A percentile compares a stretch with the other conserved stretches of the same genome.
Evolutionary conservation across 371 early-diverging fungal genomes (phyloP).

Genomic region (Vairimorpha necatrix): DNA sequence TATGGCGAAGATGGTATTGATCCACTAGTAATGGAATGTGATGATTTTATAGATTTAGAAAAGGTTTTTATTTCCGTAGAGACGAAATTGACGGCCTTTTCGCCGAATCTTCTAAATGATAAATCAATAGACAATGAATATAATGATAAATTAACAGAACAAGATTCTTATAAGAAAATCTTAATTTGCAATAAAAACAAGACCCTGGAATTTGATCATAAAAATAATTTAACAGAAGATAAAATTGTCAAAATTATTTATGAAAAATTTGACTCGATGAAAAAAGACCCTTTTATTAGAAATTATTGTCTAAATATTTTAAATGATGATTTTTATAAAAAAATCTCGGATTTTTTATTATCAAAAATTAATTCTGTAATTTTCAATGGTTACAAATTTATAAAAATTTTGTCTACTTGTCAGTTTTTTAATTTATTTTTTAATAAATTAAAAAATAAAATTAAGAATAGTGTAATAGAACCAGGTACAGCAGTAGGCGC

Average conservation of each 20-base stretch:
- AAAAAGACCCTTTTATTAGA: neutral
- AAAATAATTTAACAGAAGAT: neutral
- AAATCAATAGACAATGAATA: neutral
- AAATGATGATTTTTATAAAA: neutral
- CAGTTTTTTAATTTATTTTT: slow-evolving; percentile 14
- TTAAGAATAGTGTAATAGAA: slow-evolving; percentile 68
- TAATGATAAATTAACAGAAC: neutral
- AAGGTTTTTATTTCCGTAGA: slow-evolving; percentile 9
- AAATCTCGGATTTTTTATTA: neutral
- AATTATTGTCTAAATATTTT: slow-evolving; percentile 12
- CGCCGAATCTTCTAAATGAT: too few species aligned
- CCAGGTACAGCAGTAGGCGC: slow-evolving; percentile 79
- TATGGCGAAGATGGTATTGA: slow-evolving; percentile 52
- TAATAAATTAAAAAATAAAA: slow-evolving; percentile 18
- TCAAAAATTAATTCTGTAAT: neutral
- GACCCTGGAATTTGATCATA: too few species aligned
- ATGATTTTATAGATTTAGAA: slow-evolving; percentile 21
- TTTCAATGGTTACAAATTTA: neutral
- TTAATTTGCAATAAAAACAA: too few species aligned
- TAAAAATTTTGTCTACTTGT: neutral
- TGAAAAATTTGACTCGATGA: neutral
- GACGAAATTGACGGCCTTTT: neutral
- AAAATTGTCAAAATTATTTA: neutral
- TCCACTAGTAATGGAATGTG: slow-evolving; percentile 26
- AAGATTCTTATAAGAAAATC: neutral